Percentiles rank a stretch among this genome's conserved stretches.
phyloP scores from a whole-genome alignment of 495 filamentous ascomycete genomes.

The Neurospora sp. region DNA sequence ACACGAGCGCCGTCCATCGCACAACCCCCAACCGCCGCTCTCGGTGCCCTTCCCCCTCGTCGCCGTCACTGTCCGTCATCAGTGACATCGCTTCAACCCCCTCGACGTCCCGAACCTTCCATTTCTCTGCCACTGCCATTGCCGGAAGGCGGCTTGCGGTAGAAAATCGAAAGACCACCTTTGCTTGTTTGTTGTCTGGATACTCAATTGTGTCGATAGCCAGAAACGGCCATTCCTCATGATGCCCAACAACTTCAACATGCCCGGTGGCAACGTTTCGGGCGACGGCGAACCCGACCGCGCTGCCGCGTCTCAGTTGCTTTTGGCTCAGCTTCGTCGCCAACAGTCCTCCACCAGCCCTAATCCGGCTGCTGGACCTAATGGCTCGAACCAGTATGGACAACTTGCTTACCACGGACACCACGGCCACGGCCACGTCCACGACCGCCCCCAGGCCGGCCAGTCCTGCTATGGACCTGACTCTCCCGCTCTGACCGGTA shows the following conservation, averaged over 20 bases:
- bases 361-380: constrained; percentile 6
- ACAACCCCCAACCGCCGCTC: background rate
- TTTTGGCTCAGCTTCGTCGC: constrained; percentile 26
- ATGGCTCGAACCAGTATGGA: constrained; percentile 13
- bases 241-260: constrained; percentile 35
- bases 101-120: background rate
- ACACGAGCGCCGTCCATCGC: background rate
- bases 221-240: constrained; percentile 1
- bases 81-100: background rate
- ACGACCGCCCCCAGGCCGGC: constrained; percentile 20
- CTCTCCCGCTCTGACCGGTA: constrained; percentile 18
- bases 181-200: background rate
- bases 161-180: background rate
- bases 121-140: background rate
- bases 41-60: background rate
- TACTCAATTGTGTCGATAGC: background rate
- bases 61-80: background rate
- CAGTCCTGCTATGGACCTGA: constrained; percentile 30
- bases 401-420: constrained; percentile 22
- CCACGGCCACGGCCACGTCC: constrained; percentile 4
- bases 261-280: constrained; percentile 23
- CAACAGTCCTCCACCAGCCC: constrained; percentile 23
- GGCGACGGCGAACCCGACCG: constrained; percentile 15
- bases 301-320: constrained; percentile 17
- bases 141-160: background rate